Base-by-base conservation (phyloP, 768 basidiomycete genomes). In the Termitomyces sp. region DNA sequence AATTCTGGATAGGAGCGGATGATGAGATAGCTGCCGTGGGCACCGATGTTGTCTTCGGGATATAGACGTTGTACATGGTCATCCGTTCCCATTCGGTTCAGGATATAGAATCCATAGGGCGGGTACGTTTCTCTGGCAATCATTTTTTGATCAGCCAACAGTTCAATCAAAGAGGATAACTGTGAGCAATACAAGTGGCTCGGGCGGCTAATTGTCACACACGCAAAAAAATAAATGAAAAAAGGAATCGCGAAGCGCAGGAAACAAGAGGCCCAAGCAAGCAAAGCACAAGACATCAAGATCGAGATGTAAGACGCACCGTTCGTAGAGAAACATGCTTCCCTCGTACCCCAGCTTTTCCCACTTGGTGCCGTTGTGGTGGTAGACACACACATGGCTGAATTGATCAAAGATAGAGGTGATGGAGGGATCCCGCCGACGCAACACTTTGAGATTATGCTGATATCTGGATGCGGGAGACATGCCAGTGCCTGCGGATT, bases 261-360 rank as follows among this genome's bases (percentile, higher is more conserved):
- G 25, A 12, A 45, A 45, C 9, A n/a, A 20, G 10, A 3, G 10
- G n/a, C 9, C 29, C 29, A 14, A 5, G 15, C 38, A 53, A 1
- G 40, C 54, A 14, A 20, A 45, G 49, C 17, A 45, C 49, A 4
- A 54, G 29, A 38, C 31, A 5, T 15, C 47, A 7, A 25, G n/a
- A 51, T 50, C 14, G 8, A 11, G 55, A 64, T 55, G 45, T 45
- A 62, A 58, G 59, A 78, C 84, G 65, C 66, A 92, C 91, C 91
- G 80, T 76, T 94, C 91, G 68, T 89, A 92, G 66, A 94, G 77
- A 75, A 94, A 94, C 86, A 94, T 91, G 74, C 84, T 88, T n/a
- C 92, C 92, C 71, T 94, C 92, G 70, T 74, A 89, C 47, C 91
- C 91, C 62, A 88, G 84, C 73, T 92, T 92, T 73, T 86, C 85